Evolutionary conservation across 208 protist genomes (phyloP).

Genomic region (Crithidia bombi): DNA sequence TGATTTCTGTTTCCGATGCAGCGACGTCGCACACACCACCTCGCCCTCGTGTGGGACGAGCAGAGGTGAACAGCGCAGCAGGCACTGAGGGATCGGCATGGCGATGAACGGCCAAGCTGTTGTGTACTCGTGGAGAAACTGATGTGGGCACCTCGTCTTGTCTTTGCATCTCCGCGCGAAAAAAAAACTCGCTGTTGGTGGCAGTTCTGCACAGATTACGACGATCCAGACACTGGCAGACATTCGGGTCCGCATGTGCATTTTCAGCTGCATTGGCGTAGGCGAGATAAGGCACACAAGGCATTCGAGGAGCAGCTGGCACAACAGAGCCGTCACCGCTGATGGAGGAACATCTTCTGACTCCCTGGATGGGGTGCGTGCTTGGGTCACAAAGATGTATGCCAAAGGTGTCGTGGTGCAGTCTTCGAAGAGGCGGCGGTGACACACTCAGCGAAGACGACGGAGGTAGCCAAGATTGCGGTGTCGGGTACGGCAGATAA

Average conservation of each 20-base stretch:
- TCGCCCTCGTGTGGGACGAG: neutral
- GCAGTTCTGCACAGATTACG: neutral
- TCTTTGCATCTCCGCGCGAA: neutral
- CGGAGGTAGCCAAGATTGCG: neutral
- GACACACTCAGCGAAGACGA: neutral
- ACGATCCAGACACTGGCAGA: too few species aligned
- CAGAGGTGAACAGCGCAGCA: neutral
- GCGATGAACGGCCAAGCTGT: conserved; percentile 15
- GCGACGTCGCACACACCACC: neutral
- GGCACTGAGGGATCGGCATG: conserved; percentile 13
- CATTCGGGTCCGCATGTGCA: too few species aligned
- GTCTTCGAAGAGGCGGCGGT: neutral
- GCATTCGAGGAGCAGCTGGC: too few species aligned
- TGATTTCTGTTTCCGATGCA: neutral
- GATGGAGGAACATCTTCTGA: too few species aligned
- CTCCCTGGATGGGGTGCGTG: too few species aligned
- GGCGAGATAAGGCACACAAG: too few species aligned
- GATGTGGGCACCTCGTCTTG: neutral
- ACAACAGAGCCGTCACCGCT: too few species aligned
- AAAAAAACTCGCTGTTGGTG: neutral
- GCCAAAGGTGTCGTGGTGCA: neutral
- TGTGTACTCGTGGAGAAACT: conserved; percentile 10
- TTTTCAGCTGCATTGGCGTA: too few species aligned
- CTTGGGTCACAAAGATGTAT: too few species aligned
- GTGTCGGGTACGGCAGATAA: neutral